Conservation (phyloP, 805 yeast genomes). For the Wickerhamomyces kurtzmanii region DNA sequence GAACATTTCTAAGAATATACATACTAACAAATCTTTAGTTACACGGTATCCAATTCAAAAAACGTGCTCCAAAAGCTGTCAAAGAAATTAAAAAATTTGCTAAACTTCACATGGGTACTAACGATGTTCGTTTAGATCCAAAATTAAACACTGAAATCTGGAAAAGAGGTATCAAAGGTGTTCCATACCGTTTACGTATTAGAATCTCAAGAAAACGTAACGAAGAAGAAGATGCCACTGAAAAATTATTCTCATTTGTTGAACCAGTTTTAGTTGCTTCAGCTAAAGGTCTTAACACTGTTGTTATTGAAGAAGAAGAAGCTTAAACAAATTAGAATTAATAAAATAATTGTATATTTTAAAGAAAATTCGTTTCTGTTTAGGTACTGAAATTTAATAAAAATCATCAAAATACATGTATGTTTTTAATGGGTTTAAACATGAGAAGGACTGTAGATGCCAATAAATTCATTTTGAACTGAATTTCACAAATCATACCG, state of each 20-base stretch:
- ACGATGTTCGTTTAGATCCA: slow-evolving; percentile 98
- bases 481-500: too few relatives aligned
- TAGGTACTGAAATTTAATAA: slow-evolving; percentile 1
- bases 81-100: slow-evolving; percentile 99
- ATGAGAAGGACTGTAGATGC: too few relatives aligned
- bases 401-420: neutral
- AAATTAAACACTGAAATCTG: slow-evolving; percentile 96
- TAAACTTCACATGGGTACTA: slow-evolving; percentile 97
- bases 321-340: slow-evolving; percentile 25
- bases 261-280: slow-evolving; percentile 94
- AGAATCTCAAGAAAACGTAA: slow-evolving; percentile 99
- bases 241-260: slow-evolving; percentile 94
- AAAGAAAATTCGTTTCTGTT: neutral
- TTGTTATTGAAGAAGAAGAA: slow-evolving; percentile 82
- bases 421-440: neutral
- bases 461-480: too few relatives aligned
- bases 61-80: slow-evolving; percentile 99
- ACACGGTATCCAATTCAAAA: slow-evolving; percentile 98
- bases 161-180: slow-evolving; percentile 99
- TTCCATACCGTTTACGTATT: slow-evolving; percentile 95
- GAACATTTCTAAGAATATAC: too few relatives aligned
- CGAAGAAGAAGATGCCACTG: slow-evolving; percentile 99
- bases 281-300: slow-evolving; percentile 96
- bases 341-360: slow-evolving; percentile 1
- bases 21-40: slow-evolving; percentile 52